These are phyloP conservation scores for Oleoguttula mirabilis DNA, from an alignment of 495 filamentous ascomycete genomes.

Conservation along the genomic window DNA sequence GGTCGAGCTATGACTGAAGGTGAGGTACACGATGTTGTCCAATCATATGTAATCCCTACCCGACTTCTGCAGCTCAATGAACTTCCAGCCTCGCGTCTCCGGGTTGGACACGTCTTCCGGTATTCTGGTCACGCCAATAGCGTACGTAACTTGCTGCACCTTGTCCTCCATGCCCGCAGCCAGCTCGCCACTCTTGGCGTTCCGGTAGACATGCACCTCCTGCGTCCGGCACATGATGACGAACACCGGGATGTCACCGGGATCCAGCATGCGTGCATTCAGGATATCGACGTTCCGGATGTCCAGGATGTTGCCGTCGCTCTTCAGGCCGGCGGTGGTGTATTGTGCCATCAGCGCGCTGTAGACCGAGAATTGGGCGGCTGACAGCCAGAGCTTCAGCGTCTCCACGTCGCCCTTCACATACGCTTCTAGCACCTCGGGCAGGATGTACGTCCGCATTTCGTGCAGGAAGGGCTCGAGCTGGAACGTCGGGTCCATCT, in stretches of 20 bases:
- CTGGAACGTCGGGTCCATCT: constrained; percentile 91
- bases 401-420: constrained; percentile 90
- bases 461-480: constrained; percentile 87
- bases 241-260: constrained; percentile 92
- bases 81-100: constrained; percentile 87
- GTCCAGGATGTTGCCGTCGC: constrained; percentile 87
- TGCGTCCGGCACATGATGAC: constrained; percentile 95
- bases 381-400: constrained; percentile 85
- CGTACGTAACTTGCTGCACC: constrained; percentile 95
- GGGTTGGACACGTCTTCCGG: constrained; percentile 93
- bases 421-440: constrained; percentile 94
- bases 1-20: not conserved
- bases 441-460: constrained; percentile 93
- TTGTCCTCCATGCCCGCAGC: constrained; percentile 98
- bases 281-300: constrained; percentile 88
- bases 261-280: constrained; percentile 82
- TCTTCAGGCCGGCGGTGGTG: constrained; percentile 79
- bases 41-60: constrained; percentile 82
- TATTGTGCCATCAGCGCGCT: constrained; percentile 90
- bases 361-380: constrained; percentile 89
- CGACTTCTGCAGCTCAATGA: constrained; percentile 98
- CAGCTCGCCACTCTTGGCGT: constrained; percentile 75
- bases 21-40: no score
- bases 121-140: constrained; percentile 85
- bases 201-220: constrained; percentile 91